Conservation (phyloP, 306 rosid species). For the Carpinus fangiana region DNA sequence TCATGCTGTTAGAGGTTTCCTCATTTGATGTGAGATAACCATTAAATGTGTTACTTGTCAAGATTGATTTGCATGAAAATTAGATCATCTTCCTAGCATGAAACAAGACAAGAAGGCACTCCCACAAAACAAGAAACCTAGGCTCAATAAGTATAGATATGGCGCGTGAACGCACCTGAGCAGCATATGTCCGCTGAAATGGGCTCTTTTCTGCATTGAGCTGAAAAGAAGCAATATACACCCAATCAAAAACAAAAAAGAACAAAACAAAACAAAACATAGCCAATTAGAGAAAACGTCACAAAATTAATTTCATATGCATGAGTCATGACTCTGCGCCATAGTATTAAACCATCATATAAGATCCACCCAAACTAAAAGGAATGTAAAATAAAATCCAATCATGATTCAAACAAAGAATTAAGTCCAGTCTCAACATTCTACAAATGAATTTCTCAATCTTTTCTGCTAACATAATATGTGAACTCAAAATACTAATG, state of each 20-base stretch:
- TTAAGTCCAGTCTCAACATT: not conserved
- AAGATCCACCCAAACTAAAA: not conserved
- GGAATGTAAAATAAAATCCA: not conserved
- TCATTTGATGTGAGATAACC: not conserved
- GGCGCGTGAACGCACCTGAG: constrained; percentile 56
- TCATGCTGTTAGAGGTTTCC: not conserved
- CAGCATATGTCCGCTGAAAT: constrained; percentile 75
- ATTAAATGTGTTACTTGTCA: not conserved
- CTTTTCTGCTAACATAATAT: not conserved
- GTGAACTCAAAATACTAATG: not conserved
- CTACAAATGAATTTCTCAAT: not conserved
- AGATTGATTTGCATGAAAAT: not conserved
- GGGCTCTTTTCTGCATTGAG: constrained; percentile 80
- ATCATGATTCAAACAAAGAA: not conserved
- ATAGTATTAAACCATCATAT: not conserved
- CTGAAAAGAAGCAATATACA: constrained; percentile 36
- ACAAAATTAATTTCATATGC: not conserved
- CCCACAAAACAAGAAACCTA: not conserved
- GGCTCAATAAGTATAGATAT: constrained; percentile 1
- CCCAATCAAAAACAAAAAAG: not conserved
- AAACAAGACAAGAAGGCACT: not conserved
- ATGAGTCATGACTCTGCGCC: not conserved
- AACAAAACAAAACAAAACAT: not conserved
- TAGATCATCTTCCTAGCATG: not conserved
- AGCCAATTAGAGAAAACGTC: not conserved